Base-by-base conservation (phyloP, 2,329 filamentous ascomycete species). In the Trichoderma pleuroti region DNA sequence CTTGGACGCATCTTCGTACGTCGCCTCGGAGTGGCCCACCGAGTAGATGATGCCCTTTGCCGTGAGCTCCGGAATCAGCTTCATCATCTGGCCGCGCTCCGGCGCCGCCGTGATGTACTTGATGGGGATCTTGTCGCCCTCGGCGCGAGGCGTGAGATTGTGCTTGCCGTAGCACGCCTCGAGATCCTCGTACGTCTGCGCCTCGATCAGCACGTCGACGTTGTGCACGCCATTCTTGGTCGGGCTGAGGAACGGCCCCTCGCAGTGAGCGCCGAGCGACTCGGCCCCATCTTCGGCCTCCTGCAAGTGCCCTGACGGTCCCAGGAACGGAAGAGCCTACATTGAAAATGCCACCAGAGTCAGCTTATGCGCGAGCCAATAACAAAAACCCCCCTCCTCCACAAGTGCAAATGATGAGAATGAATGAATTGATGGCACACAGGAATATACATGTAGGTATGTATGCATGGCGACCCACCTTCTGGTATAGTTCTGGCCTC, bases 181-280 rank as follows among this genome's bases (percentile, higher is more conserved):
- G 14, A 94, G 82, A 73, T 94, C 91, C 12, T 84, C 78, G 71
- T 94, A 87, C 30, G 85, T 87, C 52, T 88, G 81, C 12, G 88
- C 91, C 63, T 88, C 82, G 52, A 86, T 88, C 57, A 97, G 85
- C 18, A 96, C 91, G 70, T 90, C 87, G 21, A 86, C 83, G 77
- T 92, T 93, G 84, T 97, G 94, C 46, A 97, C 91, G 64, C 94
- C 94, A 77, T 97, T 97, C 79, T 95, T 95, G 60, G 88, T 88
- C 0, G 92, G 90, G 76, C 85, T 93, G 69, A 98, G 85, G 81
- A 98, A 98, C 0, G 94, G 94, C 0, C 94, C 94, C 84, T 98
- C 94, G 78, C 93, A 92, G 77, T 98, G 94, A 4, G 94, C 94
- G 34, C 94, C 94, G 16, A 98, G 87, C 0, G 93, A 96, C 81